Evolutionary conservation across 257 asterid genomes (phyloP).

Genomic region (Handroanthus guayacan): DNA sequence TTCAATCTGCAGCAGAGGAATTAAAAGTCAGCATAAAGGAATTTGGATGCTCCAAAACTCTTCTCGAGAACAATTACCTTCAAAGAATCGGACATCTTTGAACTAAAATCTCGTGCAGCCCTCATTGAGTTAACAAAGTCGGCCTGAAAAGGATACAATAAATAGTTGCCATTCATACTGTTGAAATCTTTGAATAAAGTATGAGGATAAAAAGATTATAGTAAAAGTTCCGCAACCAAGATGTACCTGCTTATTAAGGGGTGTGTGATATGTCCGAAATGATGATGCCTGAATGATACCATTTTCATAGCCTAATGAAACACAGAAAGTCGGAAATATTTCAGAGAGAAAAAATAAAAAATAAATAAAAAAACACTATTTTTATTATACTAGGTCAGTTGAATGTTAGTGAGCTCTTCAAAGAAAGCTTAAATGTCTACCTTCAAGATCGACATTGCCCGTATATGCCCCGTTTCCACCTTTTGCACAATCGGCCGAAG

Average conservation of each 20-base stretch:
- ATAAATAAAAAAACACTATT: neutral
- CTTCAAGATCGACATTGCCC: constrained; percentile 80
- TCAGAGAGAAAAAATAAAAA: constrained; percentile 17
- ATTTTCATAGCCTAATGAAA: constrained; percentile 68
- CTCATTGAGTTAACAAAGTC: constrained; percentile 95
- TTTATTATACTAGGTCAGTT: neutral
- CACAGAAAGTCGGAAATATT: constrained; percentile 31
- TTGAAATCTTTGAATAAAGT: neutral
- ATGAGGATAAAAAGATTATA: neutral
- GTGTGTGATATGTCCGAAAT: constrained; percentile 95
- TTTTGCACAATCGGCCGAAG: constrained; percentile 97
- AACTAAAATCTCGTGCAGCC: constrained; percentile 94
- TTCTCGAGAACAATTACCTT: constrained; percentile 53
- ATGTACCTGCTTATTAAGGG: constrained; percentile 89
- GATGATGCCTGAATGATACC: constrained; percentile 89
- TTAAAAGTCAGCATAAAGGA: constrained; percentile 31
- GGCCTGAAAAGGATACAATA: constrained; percentile 46
- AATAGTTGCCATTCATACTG: neutral
- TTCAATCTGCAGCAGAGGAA: constrained; percentile 72
- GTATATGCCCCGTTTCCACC: constrained; percentile 98
- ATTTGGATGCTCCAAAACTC: constrained; percentile 3
- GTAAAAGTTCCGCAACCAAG: neutral
- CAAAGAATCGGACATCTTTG: constrained; percentile 78
- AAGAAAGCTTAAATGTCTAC: constrained; percentile 43
- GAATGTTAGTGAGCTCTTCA: neutral